Percentiles rank a stretch among this genome's conserved stretches.
These are phyloP conservation scores for Globisporangium nagaii DNA, from an alignment of 352 stramenopile species.

Conservation along the genomic window DNA sequence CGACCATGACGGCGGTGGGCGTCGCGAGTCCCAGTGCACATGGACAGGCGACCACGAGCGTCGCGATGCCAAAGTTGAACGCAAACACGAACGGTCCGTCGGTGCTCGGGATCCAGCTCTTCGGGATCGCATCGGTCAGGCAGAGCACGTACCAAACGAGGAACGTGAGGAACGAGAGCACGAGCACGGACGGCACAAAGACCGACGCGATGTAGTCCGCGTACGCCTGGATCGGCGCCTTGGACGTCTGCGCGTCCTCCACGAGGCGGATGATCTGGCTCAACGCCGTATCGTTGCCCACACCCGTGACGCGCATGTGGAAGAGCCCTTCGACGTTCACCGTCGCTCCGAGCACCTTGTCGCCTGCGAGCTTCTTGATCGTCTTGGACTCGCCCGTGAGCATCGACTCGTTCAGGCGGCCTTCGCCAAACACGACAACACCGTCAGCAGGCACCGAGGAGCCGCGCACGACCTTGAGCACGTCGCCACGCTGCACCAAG, in stretches of 20 bases:
- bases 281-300: conserved; percentile 92
- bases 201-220: conserved; percentile 94
- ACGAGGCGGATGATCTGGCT: conserved; percentile 99
- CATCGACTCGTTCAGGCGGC: conserved; percentile 92
- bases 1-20: conserved; percentile 98
- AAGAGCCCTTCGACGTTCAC: conserved; percentile 91
- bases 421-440: conserved; percentile 87
- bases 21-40: conserved; percentile 98
- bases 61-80: conserved; percentile 97
- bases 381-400: conserved; percentile 94
- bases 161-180: conserved; percentile 93
- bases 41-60: conserved; percentile 98
- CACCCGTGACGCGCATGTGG: conserved; percentile 90
- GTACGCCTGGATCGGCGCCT: conserved; percentile 97
- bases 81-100: conserved; percentile 89
- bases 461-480: conserved; percentile 92
- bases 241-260: conserved; percentile 96
- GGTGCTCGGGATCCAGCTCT: conserved; percentile 57
- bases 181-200: conserved; percentile 95
- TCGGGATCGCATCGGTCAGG: conserved; percentile 48
- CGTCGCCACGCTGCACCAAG: conserved; percentile 88
- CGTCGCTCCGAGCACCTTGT: conserved; percentile 88
- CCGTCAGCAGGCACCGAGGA: conserved; percentile 91
- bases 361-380: conserved; percentile 88
- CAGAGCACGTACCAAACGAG: conserved; percentile 91